Percentiles rank a stretch among this genome's conserved stretches.
Evolutionary conservation across 2,329 filamentous ascomycete genomes (phyloP).

Genomic region (Aspergillus sergii): DNA sequence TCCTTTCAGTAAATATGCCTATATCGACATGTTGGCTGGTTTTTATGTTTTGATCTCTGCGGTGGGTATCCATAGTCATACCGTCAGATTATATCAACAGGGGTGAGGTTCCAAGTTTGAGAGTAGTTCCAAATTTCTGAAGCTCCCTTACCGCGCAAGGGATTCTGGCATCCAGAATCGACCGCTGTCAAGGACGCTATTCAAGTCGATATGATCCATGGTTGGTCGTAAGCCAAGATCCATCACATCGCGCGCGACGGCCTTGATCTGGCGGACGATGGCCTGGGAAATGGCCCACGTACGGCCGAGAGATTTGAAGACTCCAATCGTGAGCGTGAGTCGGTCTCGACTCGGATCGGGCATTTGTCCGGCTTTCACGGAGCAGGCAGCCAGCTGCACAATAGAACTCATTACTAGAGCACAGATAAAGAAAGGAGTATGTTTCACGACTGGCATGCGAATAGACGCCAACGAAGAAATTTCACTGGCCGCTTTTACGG

Average conservation of each 20-base stretch:
- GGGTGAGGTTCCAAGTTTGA: background rate
- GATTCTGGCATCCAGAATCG: slow-evolving; percentile 39
- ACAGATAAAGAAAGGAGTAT: slow-evolving; percentile 84
- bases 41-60: slow-evolving; percentile 1
- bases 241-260: slow-evolving; percentile 75
- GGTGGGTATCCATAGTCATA: slow-evolving; percentile 1
- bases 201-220: slow-evolving; percentile 39
- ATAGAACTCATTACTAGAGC: slow-evolving; percentile 77
- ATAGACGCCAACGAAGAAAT: slow-evolving; percentile 73
- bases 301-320: slow-evolving; percentile 67
- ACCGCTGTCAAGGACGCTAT: slow-evolving; percentile 35
- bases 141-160: slow-evolving; percentile 38
- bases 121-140: background rate
- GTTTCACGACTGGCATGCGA: slow-evolving; percentile 62
- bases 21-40: background rate
- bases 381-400: slow-evolving; percentile 80
- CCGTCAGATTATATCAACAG: slow-evolving; percentile 1
- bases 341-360: slow-evolving; percentile 65
- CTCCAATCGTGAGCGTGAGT: slow-evolving; percentile 77
- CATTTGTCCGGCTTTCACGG: slow-evolving; percentile 58
- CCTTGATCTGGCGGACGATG: slow-evolving; percentile 72
- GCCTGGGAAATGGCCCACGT: slow-evolving; percentile 74
- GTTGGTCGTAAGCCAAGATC: slow-evolving; percentile 42
- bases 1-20: background rate
- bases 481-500: slow-evolving; percentile 75